A percentile compares a stretch with the other conserved stretches of the same genome.
Conservation (phyloP, 768 basidiomycete species). For the Boletellus ananas region DNA sequence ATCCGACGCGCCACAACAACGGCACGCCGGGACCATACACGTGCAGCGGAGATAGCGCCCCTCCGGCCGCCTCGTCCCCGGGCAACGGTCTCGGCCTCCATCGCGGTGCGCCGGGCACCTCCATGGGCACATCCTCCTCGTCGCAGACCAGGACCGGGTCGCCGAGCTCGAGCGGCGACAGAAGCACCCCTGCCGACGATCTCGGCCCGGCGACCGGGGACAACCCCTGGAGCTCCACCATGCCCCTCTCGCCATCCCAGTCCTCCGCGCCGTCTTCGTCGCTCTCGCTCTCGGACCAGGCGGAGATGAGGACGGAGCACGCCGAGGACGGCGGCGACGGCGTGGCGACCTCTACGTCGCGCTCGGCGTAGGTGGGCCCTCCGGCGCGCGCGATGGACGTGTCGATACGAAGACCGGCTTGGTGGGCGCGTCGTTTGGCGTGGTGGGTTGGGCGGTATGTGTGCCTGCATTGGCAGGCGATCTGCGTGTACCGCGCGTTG, state of each 20-base stretch:
- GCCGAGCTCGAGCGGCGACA: conserved; percentile 9
- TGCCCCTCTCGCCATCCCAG: background rate
- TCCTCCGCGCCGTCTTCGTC: background rate
- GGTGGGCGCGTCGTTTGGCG: conserved; percentile 45
- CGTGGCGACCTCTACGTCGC: conserved; percentile 33
- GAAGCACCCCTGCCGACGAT: background rate
- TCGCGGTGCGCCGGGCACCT: conserved; percentile 25
- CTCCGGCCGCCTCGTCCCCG: conserved; percentile 1
- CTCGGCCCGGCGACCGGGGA: background rate
- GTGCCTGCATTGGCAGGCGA: conserved; percentile 39
- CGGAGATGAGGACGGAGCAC: conserved; percentile 7
- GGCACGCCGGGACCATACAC: no score
- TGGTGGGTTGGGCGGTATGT: conserved; percentile 38
- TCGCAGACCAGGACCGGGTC: no score
- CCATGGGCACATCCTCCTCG: background rate
- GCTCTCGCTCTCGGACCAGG: background rate
- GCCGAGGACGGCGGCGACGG: conserved; percentile 36
- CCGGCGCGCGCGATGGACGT: conserved; percentile 35
- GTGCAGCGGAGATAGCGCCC: no score
- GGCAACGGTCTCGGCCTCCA: conserved; percentile 19
- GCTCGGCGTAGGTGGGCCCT: no score
- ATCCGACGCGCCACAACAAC: no score
- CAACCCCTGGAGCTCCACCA: background rate
- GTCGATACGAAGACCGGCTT: conserved; percentile 44
- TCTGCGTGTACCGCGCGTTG: conserved; percentile 38